phyloP scores from a whole-genome alignment of 2,329 filamentous ascomycete genomes.

The Aureobasidium leucospermi region DNA sequence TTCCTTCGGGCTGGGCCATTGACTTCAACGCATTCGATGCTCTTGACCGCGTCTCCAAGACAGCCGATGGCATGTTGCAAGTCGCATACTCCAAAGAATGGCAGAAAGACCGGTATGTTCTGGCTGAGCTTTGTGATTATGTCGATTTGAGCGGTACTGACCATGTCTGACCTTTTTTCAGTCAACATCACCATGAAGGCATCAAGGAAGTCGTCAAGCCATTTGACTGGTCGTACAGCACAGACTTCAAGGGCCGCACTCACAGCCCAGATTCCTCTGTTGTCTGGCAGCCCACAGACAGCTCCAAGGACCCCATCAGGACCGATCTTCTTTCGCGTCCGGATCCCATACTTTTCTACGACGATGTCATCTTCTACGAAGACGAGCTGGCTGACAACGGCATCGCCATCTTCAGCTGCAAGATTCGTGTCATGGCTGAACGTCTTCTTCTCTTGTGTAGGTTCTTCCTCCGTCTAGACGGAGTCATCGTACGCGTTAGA shows the following conservation, averaged over 20 bases:
- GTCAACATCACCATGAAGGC: conserved; percentile 70
- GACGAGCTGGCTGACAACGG: conserved; percentile 98
- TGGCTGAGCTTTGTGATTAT: conserved; percentile 28
- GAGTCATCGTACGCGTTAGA: conserved; percentile 76
- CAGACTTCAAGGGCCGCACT: conserved; percentile 71
- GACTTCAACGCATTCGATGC: conserved; percentile 81
- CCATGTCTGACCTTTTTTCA: conserved; percentile 26
- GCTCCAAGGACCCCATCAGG: conserved; percentile 57
- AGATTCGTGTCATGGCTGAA: conserved; percentile 86
- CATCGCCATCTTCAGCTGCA: conserved; percentile 81
- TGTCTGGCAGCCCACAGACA: conserved; percentile 21
- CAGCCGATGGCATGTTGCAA: conserved; percentile 80
- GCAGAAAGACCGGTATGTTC: conserved; percentile 59
- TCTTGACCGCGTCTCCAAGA: conserved; percentile 89
- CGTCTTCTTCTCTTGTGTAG: conserved; percentile 76
- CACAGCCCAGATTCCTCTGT: conserved; percentile 15
- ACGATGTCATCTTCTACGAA: conserved; percentile 93
- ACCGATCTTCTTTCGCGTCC: conserved; percentile 78
- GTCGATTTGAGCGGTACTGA: conserved; percentile 2
- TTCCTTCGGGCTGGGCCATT: conserved; percentile 68
- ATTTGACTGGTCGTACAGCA: conserved; percentile 97
- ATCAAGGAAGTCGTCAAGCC: conserved; percentile 93
- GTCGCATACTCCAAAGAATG: conserved; percentile 90
- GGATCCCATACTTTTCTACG: conserved; percentile 93
- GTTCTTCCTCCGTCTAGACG: conserved; percentile 89